Evolutionary conservation across 257 asterid species (phyloP).

Genomic region (Solanum lycopersicoides): DNA sequence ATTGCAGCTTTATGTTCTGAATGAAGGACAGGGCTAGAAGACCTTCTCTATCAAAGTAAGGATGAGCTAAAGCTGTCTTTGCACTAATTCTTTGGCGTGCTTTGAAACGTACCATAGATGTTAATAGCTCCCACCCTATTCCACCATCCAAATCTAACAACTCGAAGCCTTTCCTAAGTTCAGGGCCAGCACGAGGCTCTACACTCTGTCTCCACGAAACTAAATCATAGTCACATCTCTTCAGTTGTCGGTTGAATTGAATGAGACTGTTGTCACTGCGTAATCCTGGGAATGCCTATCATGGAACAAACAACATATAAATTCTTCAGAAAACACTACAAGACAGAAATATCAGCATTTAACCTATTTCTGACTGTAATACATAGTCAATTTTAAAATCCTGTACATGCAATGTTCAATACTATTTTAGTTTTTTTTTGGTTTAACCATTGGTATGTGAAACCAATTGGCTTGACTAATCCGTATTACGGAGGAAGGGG

Average conservation of each 20-base stretch:
- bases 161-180: conserved; percentile 77
- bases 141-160: conserved; percentile 81
- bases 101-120: conserved; percentile 83
- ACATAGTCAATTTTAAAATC: background rate
- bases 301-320: background rate
- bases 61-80: conserved; percentile 86
- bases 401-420: background rate
- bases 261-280: conserved; percentile 67
- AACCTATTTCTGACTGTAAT: background rate
- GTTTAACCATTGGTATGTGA: background rate
- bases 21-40: conserved; percentile 70
- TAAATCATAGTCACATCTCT: conserved; percentile 72
- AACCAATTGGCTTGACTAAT: background rate
- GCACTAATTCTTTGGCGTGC: conserved; percentile 86
- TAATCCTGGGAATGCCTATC: conserved; percentile 69
- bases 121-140: conserved; percentile 84
- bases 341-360: background rate
- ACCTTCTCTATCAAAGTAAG: conserved; percentile 88
- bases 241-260: conserved; percentile 82
- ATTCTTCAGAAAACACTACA: background rate
- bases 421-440: background rate
- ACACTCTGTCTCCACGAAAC: conserved; percentile 65
- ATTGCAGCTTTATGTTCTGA: conserved; percentile 69
- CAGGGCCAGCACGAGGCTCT: conserved; percentile 75
- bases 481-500: background rate